A percentile compares a stretch with the other conserved stretches of the same genome.
These are phyloP conservation scores for Pyrenochaeta sp. DNA, from an alignment of 2,329 filamentous ascomycete species.

Conservation along the genomic window DNA sequence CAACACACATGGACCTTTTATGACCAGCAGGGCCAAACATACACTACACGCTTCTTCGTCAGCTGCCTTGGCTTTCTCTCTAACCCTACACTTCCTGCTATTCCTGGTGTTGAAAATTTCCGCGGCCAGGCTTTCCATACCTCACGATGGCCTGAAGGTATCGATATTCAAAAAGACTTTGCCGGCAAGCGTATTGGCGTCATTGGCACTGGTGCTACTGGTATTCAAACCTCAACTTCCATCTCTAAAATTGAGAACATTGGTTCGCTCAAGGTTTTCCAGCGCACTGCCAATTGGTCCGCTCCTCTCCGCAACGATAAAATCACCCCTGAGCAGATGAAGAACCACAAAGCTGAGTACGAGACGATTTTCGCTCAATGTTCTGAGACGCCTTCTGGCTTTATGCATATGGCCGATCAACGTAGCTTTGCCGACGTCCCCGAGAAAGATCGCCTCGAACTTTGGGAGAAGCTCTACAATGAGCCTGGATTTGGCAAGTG, in stretches of 20 bases:
- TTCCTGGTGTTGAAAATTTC: slow-evolving; percentile 62
- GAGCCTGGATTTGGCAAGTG: slow-evolving; percentile 49
- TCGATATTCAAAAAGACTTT: slow-evolving; percentile 51
- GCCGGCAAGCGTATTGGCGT: slow-evolving; percentile 62
- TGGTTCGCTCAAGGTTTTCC: slow-evolving; percentile 1
- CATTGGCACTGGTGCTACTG: slow-evolving; percentile 68
- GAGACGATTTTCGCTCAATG: slow-evolving; percentile 38
- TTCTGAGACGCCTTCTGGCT: slow-evolving; percentile 29
- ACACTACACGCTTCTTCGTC: slow-evolving; percentile 14
- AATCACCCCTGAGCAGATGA: slow-evolving; percentile 42
- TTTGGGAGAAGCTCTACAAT: slow-evolving; percentile 43
- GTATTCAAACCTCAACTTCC: slow-evolving; percentile 60
- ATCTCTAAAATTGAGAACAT: slow-evolving; percentile 38
- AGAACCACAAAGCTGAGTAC: slow-evolving; percentile 37
- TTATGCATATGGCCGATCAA: slow-evolving; percentile 38
- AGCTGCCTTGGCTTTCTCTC: slow-evolving; percentile 24
- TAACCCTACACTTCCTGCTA: slow-evolving; percentile 11
- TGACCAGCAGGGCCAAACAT: slow-evolving; percentile 4
- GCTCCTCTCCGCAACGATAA: slow-evolving; percentile 57
- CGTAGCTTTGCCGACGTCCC: slow-evolving; percentile 45
- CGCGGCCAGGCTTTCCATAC: slow-evolving; percentile 64
- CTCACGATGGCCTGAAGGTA: slow-evolving; percentile 63
- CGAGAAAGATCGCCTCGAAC: slow-evolving; percentile 38
- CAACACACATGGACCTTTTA: slow-evolving; percentile 17
- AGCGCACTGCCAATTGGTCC: slow-evolving; percentile 53